Base-by-base conservation (phyloP, 2,329 filamentous ascomycete species). In the Exophiala sp. region DNA sequence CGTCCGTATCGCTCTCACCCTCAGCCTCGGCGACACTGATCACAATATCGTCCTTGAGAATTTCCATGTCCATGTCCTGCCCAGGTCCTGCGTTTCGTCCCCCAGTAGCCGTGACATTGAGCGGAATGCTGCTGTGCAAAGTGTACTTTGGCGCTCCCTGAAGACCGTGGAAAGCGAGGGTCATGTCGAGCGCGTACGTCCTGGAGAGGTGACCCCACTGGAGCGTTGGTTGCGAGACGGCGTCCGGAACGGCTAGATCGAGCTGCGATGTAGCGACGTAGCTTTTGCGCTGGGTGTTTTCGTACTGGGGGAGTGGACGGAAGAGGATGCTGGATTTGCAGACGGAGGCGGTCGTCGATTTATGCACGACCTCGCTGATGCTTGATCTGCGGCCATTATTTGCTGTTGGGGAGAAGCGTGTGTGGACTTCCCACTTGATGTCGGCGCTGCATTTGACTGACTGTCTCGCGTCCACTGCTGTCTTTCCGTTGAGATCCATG, bases 91-190 rank as follows among this genome's bases (percentile, higher is more conserved):
- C 24, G 4, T 29, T 29, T 29, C 24, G 24, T 10, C 47, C 44
- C 32, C 39, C 45, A 14, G 40, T 14, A 3, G 57, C 33, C 1
- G 43, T 18, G 9, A 60, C 45, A 11, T 33, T 29, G 33, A 60
- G 21, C 11, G 57, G 52, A 6, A 60, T 50, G 18, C 33, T 16
- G n/a, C 12, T 46, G 21, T 43, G 36, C n/a, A 57, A 7, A 12
- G 36, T 57, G 46, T 60, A 60, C 36, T 54, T 56, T 6, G 57
- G 51, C 29, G 54, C 51, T 12, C 57, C 57, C 20, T 52, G 51
- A 9, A 54, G 7, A 33, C 54, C 51, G n/a, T 54, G 51, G 41
- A 60, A 60, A 14, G 45, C 32, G 18, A 60, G 29, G 3, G 51
- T 47, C 20, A 60, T 32, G 12, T 60, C 43, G 10, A 60, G 49